Conservation (phyloP, 306 rosid genomes). For the Vachellia collinsii region DNA sequence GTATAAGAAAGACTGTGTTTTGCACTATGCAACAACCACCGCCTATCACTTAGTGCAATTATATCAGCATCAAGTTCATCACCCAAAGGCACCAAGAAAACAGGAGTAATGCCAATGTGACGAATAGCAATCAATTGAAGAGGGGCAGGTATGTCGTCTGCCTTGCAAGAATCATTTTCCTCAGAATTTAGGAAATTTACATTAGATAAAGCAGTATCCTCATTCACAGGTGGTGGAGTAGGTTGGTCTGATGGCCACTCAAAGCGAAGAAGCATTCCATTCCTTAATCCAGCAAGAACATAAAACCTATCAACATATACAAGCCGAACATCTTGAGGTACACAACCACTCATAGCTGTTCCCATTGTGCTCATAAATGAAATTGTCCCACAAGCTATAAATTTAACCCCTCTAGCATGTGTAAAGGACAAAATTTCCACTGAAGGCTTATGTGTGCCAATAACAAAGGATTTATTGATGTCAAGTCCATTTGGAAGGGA, state of each 20-base stretch:
- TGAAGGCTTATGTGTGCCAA: slow-evolving; percentile 94
- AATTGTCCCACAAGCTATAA: slow-evolving; percentile 76
- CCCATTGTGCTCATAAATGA: slow-evolving; percentile 70
- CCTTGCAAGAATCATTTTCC: slow-evolving; percentile 45
- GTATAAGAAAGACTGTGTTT: slow-evolving; percentile 93
- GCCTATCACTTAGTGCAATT: slow-evolving; percentile 88
- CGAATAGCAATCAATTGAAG: slow-evolving; percentile 90
- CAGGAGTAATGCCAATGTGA: slow-evolving; percentile 95
- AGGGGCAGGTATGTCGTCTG: slow-evolving; percentile 46
- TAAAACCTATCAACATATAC: slow-evolving; percentile 77
- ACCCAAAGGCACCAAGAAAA: slow-evolving; percentile 87
- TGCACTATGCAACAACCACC: slow-evolving; percentile 94
- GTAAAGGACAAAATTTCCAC: slow-evolving; percentile 71
- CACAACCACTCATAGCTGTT: slow-evolving; percentile 78
- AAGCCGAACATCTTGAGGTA: slow-evolving; percentile 94
- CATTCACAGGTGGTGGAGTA: slow-evolving; percentile 45
- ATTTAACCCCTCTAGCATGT: slow-evolving; percentile 58
- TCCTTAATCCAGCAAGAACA: slow-evolving; percentile 88
- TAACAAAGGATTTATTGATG: slow-evolving; percentile 65
- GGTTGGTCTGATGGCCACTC: slow-evolving; percentile 77
- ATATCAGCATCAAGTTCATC: slow-evolving; percentile 84
- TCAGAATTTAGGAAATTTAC: slow-evolving; percentile 48
- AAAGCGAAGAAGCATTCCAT: slow-evolving; percentile 94
- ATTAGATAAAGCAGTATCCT: slow-evolving; percentile 52
- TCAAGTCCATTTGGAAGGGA: slow-evolving; percentile 59